Conservation (phyloP, 2,329 filamentous ascomycete genomes). For the Ophiostoma sp. region DNA sequence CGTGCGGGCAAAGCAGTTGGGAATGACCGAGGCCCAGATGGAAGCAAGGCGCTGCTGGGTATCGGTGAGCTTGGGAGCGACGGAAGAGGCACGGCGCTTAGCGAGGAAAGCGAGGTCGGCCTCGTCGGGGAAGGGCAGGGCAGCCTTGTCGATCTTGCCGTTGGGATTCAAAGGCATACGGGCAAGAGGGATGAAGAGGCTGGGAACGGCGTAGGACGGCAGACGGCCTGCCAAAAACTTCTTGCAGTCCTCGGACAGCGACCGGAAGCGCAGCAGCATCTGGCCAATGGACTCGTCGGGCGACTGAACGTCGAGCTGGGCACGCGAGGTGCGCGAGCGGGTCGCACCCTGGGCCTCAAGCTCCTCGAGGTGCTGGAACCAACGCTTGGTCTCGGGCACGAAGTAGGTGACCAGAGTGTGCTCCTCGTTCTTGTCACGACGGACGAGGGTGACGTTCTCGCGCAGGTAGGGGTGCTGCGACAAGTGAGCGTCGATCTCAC, state of each 20-base stretch:
- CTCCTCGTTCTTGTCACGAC: conserved; percentile 82
- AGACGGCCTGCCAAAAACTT: conserved; percentile 67
- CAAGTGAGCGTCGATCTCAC: conserved; percentile 86
- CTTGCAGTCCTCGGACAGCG: conserved; percentile 27
- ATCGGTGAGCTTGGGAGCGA: conserved; percentile 38
- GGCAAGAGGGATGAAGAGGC: conserved; percentile 69
- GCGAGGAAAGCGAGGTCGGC: conserved; percentile 42
- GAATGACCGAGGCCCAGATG: conserved; percentile 73
- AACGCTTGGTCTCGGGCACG: conserved; percentile 73
- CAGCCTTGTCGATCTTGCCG: conserved; percentile 78
- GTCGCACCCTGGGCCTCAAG: conserved; percentile 49
- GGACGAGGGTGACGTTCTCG: conserved; percentile 82
- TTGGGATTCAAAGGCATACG: conserved; percentile 63
- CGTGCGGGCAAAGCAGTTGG: conserved; percentile 55
- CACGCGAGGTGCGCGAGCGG: conserved; percentile 39
- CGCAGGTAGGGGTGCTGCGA: conserved; percentile 73
- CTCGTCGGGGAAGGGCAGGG: conserved; percentile 77
- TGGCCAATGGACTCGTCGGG: conserved; percentile 25
- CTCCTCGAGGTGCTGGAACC: conserved; percentile 60
- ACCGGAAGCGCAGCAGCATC: conserved; percentile 27
- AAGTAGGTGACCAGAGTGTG: conserved; percentile 85
- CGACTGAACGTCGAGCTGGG: conserved; percentile 53
- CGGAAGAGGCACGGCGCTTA: conserved; percentile 34
- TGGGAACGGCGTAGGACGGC: conserved; percentile 73
- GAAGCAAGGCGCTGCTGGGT: conserved; percentile 68